Evolutionary conservation across 768 basidiomycete genomes (phyloP), one percentile per base, ranked within the genome.

Genomic region (Lactifluus hygrophoroides): DNA sequence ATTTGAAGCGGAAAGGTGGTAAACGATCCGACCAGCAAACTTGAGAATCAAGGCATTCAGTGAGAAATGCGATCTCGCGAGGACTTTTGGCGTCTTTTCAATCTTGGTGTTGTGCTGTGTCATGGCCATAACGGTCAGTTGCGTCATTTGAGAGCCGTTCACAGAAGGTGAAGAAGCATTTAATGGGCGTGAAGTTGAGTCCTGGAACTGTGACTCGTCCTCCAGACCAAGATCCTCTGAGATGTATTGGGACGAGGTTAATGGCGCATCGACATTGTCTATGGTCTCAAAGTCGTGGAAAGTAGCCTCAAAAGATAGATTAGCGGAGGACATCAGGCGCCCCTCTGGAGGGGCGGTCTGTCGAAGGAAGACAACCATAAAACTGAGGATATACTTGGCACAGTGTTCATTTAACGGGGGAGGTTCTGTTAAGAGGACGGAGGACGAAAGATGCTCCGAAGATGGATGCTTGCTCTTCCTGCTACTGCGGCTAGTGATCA

Each of bases 1-100:
- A 69, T 95, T 94, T 13, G 87, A 86, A 0, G 88, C 86, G 2
- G 93, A 93, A 17, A 97, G 78, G 67, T 87, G 86, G 67, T 88
- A 93, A 27, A 95, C 80, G 61, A 94, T 84, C 49, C 85, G 81
- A 11, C 88, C 87, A 21, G 87, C 80, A 64, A 80, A 89, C 67
- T 85, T 83, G 53, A 81, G 78, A 59, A 90, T 84, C 25, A 86
- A 74, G 21, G 75, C 73, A 61, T 81, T 83, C 51, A 90, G 74
- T 7, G 83, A 75, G 53, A 75, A 68, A 0, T 78, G 67, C 0
- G 81, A 83, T 56, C 77, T 79, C 35, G 82, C 72, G 17, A 84
- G 74, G 16, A 82, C 80, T 70, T 80, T 77, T 46, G 83, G 80
- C 1, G 86, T 86, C 66, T 74, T 80, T 69, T 86, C 83, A 62